Evolutionary conservation across 371 early-diverging fungal species (phyloP).

Genomic region (Gilbertella persicaria): DNA sequence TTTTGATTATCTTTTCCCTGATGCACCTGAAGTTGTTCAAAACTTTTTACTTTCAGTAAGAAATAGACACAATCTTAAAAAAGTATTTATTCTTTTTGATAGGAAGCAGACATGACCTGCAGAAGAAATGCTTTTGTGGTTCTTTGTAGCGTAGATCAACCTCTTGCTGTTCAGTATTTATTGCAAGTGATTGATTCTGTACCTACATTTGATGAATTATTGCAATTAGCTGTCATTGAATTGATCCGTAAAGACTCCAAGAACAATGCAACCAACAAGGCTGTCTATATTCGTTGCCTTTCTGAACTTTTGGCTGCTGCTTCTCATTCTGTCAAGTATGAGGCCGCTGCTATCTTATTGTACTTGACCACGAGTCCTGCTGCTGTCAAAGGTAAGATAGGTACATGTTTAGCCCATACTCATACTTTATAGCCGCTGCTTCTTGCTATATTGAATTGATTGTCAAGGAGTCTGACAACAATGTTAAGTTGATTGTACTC

Average conservation of each 20-base stretch:
- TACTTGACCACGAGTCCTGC: constrained; percentile 84
- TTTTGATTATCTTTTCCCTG: constrained; percentile 91
- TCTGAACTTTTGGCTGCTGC: constrained; percentile 81
- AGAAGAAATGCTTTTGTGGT: constrained; percentile 94
- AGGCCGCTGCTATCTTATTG: constrained; percentile 93
- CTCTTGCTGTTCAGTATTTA: constrained; percentile 84
- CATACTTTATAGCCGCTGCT: constrained; percentile 85
- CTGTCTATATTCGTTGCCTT: constrained; percentile 86
- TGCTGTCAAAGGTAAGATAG: constrained; percentile 89
- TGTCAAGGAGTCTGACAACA: constrained; percentile 94
- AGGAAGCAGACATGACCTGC: constrained; percentile 92
- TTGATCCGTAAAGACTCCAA: constrained; percentile 91
- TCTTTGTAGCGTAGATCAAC: constrained; percentile 77
- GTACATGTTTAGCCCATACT: too few relatives aligned
- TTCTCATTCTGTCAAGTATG: constrained; percentile 93
- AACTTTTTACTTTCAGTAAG: constrained; percentile 70
- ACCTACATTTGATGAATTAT: constrained; percentile 81
- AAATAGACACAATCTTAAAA: not conserved
- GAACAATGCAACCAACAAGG: constrained; percentile 79
- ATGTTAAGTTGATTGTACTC: constrained; percentile 95
- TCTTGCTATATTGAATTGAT: constrained; percentile 87
- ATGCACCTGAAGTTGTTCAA: constrained; percentile 91
- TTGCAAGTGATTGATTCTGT: constrained; percentile 74
- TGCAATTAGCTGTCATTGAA: constrained; percentile 93
- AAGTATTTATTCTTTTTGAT: not conserved